Conservation (phyloP, 129 eudicot species). For the Flaveria linearis region DNA sequence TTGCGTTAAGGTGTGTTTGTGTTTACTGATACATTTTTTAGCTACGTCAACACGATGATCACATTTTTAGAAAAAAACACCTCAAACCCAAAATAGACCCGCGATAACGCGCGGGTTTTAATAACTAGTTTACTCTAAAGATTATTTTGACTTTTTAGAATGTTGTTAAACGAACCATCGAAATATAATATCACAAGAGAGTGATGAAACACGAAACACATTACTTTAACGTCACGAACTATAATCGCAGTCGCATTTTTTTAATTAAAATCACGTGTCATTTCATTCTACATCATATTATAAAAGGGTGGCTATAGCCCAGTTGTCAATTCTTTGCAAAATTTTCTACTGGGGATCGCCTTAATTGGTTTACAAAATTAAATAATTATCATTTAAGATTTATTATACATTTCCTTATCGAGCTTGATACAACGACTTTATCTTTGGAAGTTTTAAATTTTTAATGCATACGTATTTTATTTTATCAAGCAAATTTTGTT, state of each 20-base stretch:
- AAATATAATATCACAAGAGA: background rate
- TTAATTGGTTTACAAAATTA: conserved; percentile 10
- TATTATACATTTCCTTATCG: background rate
- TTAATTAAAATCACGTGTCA: background rate
- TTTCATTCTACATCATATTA: too few relatives aligned
- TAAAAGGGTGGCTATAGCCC: background rate
- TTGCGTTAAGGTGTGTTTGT: too few relatives aligned
- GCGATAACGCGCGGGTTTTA: too few relatives aligned
- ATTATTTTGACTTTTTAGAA: background rate
- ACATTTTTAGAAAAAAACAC: too few relatives aligned
- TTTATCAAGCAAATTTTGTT: background rate
- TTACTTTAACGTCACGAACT: conserved; percentile 20
- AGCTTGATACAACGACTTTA: background rate
- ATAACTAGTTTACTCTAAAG: too few relatives aligned
- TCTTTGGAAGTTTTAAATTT: background rate
- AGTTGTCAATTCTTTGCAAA: background rate
- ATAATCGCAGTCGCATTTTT: background rate
- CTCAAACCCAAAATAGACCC: too few relatives aligned
- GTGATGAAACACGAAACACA: conserved; percentile 1
- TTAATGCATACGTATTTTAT: background rate
- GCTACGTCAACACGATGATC: too few relatives aligned
- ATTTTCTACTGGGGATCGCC: background rate
- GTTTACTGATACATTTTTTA: too few relatives aligned
- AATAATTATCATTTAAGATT: background rate
- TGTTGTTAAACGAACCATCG: background rate